These are phyloP conservation scores for Chaetomiaceae sp. DNA, from an alignment of 2,329 filamentous ascomycete genomes.

Conservation along the genomic window DNA sequence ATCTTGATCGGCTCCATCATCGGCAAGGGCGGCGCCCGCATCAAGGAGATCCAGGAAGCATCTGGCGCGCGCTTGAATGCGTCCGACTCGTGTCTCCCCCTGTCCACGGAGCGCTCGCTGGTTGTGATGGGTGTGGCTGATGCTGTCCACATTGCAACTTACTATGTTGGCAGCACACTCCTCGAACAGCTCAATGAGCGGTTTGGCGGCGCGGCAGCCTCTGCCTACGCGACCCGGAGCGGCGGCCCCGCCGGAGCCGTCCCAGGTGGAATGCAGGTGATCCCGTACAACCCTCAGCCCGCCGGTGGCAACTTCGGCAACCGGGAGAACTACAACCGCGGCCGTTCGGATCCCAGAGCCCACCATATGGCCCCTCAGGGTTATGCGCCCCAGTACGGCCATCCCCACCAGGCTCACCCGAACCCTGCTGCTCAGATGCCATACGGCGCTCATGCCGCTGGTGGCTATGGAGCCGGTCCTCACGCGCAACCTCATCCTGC, in stretches of 20 bases:
- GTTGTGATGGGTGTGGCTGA: constrained; percentile 97
- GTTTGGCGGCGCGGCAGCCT: constrained; percentile 91
- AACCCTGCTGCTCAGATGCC: constrained; percentile 65
- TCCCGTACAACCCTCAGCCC: constrained; percentile 94
- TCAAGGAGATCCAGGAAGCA: constrained; percentile 96
- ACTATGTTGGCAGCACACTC: constrained; percentile 97
- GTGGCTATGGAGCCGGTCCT: constrained; percentile 67
- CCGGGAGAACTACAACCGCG: constrained; percentile 79
- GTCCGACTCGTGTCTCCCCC: constrained; percentile 87
- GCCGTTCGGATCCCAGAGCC: constrained; percentile 63
- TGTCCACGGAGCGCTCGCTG: constrained; percentile 95
- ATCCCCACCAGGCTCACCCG: constrained; percentile 57
- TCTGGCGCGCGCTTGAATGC: constrained; percentile 95
- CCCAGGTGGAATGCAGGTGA: constrained; percentile 96
- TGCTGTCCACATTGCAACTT: constrained; percentile 96
- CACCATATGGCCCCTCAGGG: constrained; percentile 67
- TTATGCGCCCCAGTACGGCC: constrained; percentile 73
- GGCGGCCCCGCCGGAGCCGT: constrained; percentile 90
- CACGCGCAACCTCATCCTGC: constrained; percentile 71
- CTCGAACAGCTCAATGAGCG: constrained; percentile 95
- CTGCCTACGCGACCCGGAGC: constrained; percentile 94
- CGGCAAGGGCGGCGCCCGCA: constrained; percentile 90
- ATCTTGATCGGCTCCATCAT: constrained; percentile 98
- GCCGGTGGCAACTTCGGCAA: constrained; percentile 90
- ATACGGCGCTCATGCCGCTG: constrained; percentile 72